Evolutionary conservation across 179 eudicot species (phyloP).

Genomic region (Drosera spatulata): DNA sequence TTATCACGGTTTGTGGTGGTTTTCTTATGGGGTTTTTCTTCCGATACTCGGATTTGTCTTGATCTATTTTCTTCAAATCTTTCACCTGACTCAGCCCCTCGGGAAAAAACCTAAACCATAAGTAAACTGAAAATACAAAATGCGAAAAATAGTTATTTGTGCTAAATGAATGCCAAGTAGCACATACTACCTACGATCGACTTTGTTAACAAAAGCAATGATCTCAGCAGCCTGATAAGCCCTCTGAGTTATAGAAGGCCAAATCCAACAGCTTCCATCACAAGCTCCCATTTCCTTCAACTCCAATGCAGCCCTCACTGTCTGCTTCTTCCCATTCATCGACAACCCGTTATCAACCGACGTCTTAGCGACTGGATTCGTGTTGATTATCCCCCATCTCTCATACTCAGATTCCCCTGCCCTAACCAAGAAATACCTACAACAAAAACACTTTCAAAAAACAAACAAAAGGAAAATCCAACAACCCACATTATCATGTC

Average conservation of each 20-base stretch:
- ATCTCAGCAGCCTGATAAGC: constrained; percentile 96
- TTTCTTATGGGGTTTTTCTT: too few species aligned
- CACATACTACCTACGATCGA: constrained; percentile 53
- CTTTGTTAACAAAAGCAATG: constrained; percentile 63
- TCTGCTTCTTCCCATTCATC: constrained; percentile 61
- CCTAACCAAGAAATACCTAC: constrained; percentile 89
- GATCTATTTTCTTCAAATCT: too few species aligned
- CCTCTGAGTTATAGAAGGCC: constrained; percentile 98
- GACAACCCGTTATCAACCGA: constrained; percentile 80
- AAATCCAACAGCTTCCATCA: constrained; percentile 84
- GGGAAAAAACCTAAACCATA: too few species aligned
- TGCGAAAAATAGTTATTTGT: too few species aligned
- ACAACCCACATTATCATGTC: not conserved
- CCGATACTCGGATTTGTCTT: too few species aligned
- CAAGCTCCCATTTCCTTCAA: constrained; percentile 68
- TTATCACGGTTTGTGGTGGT: too few species aligned
- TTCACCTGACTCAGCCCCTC: too few species aligned
- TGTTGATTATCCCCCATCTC: constrained; percentile 73
- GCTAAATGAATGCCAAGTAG: not conserved
- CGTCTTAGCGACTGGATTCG: constrained; percentile 92
- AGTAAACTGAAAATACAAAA: too few species aligned
- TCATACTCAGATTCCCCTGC: constrained; percentile 92
- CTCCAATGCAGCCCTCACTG: constrained; percentile 56
- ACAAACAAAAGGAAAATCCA: not conserved
- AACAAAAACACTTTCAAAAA: constrained; percentile 3